phyloP scores from a whole-genome alignment of 108 stramenopile species.

The Thalassiosira profunda region DNA sequence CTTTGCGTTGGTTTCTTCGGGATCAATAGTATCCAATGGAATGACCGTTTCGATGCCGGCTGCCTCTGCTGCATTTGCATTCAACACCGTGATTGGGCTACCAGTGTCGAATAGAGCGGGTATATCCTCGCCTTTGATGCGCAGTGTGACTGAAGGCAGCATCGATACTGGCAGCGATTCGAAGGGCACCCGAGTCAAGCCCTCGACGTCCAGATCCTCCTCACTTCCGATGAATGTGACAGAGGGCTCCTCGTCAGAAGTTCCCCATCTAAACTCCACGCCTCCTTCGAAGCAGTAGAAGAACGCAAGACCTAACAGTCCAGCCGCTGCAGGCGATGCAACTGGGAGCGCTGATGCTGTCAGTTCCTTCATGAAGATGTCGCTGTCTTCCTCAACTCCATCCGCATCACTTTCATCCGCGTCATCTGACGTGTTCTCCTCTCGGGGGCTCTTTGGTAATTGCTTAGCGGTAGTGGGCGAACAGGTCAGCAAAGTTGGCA shows the following conservation, averaged over 20 bases:
- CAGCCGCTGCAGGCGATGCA: constrained; percentile 70
- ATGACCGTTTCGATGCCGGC: constrained; percentile 53
- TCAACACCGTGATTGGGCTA: constrained; percentile 78
- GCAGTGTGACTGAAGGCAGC: constrained; percentile 57
- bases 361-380: constrained; percentile 70
- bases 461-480: too few species aligned
- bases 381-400: constrained; percentile 29
- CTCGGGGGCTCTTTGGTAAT: neutral
- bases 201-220: constrained; percentile 22
- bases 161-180: constrained; percentile 55
- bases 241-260: constrained; percentile 21
- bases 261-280: constrained; percentile 72
- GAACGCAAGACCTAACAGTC: constrained; percentile 67
- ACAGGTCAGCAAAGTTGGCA: too few species aligned
- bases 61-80: constrained; percentile 62
- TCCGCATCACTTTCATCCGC: neutral
- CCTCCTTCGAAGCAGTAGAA: constrained; percentile 80
- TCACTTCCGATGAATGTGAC: constrained; percentile 63
- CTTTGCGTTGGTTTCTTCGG: constrained; percentile 7
- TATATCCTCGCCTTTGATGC: constrained; percentile 63
- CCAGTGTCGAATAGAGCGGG: constrained; percentile 87
- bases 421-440: neutral
- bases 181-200: constrained; percentile 48
- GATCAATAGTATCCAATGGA: constrained; percentile 4
- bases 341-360: constrained; percentile 79